Evolutionary conservation across 306 rosid species (phyloP).

Genomic region (Quercus parvula): DNA sequence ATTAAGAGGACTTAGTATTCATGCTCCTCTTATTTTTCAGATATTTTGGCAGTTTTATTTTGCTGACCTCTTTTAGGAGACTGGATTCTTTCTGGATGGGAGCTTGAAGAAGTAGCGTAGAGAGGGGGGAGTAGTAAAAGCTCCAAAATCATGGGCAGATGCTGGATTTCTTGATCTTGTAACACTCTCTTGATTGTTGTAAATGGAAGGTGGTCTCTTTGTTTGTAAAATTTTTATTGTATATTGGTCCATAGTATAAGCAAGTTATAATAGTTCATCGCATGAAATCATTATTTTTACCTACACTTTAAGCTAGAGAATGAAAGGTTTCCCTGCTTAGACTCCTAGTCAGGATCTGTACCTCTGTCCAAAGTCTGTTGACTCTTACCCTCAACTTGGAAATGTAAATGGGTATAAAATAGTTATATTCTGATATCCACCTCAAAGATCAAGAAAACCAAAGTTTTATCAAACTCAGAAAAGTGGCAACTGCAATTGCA

Average conservation of each 20-base stretch:
- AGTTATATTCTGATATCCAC: too few relatives aligned
- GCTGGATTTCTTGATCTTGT: conserved; percentile 1
- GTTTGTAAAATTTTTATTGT: conserved; percentile 19
- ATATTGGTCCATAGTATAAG: conserved; percentile 2
- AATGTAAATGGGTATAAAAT: too few relatives aligned
- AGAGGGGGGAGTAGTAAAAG: neutral
- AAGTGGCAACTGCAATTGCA: neutral
- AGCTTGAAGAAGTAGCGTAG: neutral
- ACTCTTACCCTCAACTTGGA: neutral
- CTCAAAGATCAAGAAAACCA: too few relatives aligned
- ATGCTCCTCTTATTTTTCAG: neutral
- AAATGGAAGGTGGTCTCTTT: conserved; percentile 25
- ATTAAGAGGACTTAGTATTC: conserved; percentile 21
- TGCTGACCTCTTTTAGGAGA: conserved; percentile 8
- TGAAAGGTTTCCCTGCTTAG: neutral
- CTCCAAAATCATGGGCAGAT: neutral
- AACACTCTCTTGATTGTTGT: conserved; percentile 18
- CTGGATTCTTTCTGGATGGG: conserved; percentile 10
- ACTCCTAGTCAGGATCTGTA: neutral
- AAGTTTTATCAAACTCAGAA: neutral
- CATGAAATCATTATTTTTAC: neutral
- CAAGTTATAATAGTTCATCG: conserved; percentile 2
- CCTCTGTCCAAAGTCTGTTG: neutral
- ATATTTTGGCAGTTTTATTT: conserved; percentile 12
- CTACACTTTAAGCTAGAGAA: too few relatives aligned